A percentile compares a stretch with the other conserved stretches of the same genome.
phyloP scores from a whole-genome alignment of 768 basidiomycete genomes.

The Piloderma croceum region DNA sequence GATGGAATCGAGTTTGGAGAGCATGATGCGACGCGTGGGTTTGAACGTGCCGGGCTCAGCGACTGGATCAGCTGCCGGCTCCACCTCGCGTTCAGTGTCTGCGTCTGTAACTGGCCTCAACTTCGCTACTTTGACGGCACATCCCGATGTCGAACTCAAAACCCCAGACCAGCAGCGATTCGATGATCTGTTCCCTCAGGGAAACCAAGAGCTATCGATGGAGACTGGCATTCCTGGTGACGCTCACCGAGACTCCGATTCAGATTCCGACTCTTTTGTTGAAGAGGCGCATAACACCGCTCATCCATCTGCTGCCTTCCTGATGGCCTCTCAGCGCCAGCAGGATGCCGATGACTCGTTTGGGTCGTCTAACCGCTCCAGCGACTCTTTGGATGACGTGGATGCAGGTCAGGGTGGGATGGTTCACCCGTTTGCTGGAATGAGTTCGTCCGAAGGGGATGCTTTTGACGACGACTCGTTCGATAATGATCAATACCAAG shows the following conservation, averaged over 20 bases:
- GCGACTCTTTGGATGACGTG: constrained; percentile 50
- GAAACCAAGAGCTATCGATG: constrained; percentile 24
- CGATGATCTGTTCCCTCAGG: no score
- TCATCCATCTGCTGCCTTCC: constrained; percentile 67
- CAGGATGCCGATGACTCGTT: constrained; percentile 29
- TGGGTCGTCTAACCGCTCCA: constrained; percentile 47
- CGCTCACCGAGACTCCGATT: constrained; percentile 37
- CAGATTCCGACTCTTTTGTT: constrained; percentile 57
- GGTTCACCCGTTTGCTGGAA: constrained; percentile 56
- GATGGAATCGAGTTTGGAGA: constrained; percentile 58
- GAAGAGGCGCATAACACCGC: constrained; percentile 50
- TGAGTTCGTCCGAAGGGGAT: constrained; percentile 24
- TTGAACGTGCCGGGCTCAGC: constrained; percentile 30
- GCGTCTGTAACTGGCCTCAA: background rate
- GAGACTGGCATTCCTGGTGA: constrained; percentile 9
- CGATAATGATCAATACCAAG: constrained; percentile 35
- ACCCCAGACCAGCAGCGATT: constrained; percentile 21
- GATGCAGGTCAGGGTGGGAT: constrained; percentile 38
- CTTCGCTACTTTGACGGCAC: constrained; percentile 3
- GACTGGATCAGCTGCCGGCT: constrained; percentile 7
- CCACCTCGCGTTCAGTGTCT: background rate
- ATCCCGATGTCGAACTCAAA: constrained; percentile 6
- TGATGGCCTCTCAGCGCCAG: constrained; percentile 48
- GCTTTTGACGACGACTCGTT: constrained; percentile 53
- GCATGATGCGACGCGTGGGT: constrained; percentile 62